These are phyloP conservation scores for Penicillium bovifimosum DNA, from an alignment of 495 filamentous ascomycete species.

Conservation along the genomic window DNA sequence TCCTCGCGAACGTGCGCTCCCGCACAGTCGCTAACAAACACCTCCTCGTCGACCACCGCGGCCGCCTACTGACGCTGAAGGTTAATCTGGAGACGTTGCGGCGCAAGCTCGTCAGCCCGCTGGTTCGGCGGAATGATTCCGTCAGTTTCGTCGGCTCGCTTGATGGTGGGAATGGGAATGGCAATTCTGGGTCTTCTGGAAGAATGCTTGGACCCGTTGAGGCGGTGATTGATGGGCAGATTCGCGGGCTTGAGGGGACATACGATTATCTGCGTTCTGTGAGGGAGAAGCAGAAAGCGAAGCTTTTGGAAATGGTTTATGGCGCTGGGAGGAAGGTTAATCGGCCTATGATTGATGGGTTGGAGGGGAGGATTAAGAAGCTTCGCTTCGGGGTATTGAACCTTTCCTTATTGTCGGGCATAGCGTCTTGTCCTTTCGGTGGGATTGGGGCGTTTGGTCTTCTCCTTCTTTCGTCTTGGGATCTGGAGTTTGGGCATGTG, in stretches of 20 bases:
- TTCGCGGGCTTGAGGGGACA: constrained; percentile 70
- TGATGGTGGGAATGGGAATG: constrained; percentile 19
- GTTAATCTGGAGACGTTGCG: constrained; percentile 73
- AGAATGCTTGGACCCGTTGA: constrained; percentile 53
- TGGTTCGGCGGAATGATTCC: constrained; percentile 63
- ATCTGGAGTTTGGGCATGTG: constrained; percentile 5
- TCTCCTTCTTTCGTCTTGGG: neutral
- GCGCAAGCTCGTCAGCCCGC: constrained; percentile 70
- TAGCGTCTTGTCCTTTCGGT: neutral
- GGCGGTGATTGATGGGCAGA: constrained; percentile 70
- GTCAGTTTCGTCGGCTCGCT: constrained; percentile 37
- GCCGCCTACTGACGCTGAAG: constrained; percentile 70
- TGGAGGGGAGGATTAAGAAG: constrained; percentile 16
- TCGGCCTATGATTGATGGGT: constrained; percentile 23
- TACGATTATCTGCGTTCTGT: constrained; percentile 68
- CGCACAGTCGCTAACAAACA: constrained; percentile 83
- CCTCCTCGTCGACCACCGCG: constrained; percentile 76
- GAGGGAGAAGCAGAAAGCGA: constrained; percentile 72
- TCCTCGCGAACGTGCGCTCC: constrained; percentile 68
- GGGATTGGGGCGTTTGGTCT: neutral
- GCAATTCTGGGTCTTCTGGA: constrained; percentile 31
- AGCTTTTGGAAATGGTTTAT: constrained; percentile 75
- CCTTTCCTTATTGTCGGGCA: neutral
- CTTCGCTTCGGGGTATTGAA: neutral
- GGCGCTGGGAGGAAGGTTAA: constrained; percentile 46